Evolutionary conservation across 2,329 filamentous ascomycete species (phyloP), one percentile per base, ranked within the genome.

Genomic region (Fusarium drepaniforme): DNA sequence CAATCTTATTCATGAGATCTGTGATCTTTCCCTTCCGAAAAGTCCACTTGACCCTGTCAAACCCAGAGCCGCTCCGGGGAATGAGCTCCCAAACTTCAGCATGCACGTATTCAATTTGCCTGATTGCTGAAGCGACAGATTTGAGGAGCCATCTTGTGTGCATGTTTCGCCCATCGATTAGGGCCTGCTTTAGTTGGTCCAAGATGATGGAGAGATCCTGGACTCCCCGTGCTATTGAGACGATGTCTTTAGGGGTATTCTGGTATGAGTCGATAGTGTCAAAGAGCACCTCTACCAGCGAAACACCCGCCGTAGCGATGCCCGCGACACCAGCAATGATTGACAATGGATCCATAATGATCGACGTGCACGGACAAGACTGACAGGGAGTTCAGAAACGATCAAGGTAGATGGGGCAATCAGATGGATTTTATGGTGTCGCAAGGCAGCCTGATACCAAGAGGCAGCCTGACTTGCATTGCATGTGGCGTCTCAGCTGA

Each of bases 261-360:
- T 38, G 37, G 18, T 60, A 60, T 1, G 57, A 40, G 16, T 60
- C 37, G 21, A 60, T 11, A 25, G 57, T 42, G 18, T 60, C 57
- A 2, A 40, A 60, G 12, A 60, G 57, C 8, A 60, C 37, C 57
- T 23, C 35, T 2, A 60, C 57, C 8, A 60, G 37, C 2, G 57
- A 60, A 12, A 42, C 57, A 30, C 57, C 57, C 2, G 57, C 57
- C 2, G 57, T 42, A 11, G 57, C 57, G 37, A 60, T 30, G 25
- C 57, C 57, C 1, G 57, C 37, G 6, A 60, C 57, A 16, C 37
- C 57, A 2, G 57, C 57, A 23, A 60, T 60, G 37, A 60, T 60
- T 7, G 57, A 60, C 12, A 60, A 42, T n/a, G 57, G 57, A 30
- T 60, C 57, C 57, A 60, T 60, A n/a, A 28, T 28, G 57, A 59